These are phyloP conservation scores for Cronartium quercuum DNA, from an alignment of 1,284 basidiomycete species.

Conservation along the genomic window DNA sequence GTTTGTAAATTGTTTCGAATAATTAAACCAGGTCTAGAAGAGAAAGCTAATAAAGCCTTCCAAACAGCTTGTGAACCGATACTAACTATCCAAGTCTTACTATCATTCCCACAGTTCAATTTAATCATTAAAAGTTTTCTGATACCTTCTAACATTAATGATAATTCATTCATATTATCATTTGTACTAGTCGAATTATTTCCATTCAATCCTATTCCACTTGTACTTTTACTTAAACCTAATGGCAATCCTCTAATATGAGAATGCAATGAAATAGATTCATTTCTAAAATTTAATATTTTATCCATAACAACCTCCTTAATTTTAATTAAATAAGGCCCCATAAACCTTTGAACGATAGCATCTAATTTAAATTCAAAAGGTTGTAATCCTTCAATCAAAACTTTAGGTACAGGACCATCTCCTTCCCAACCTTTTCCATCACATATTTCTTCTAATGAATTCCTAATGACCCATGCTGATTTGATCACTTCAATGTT, in stretches of 20 bases:
- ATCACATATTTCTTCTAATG: background rate
- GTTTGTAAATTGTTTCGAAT: background rate
- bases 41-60: conserved; percentile 32
- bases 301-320: conserved; percentile 9
- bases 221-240: background rate
- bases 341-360: conserved; percentile 29
- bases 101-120: conserved; percentile 14
- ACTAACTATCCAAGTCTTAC: conserved; percentile 33
- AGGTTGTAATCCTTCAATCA: conserved; percentile 14
- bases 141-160: conserved; percentile 17
- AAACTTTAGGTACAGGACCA: conserved; percentile 9
- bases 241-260: background rate
- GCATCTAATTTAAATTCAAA: conserved; percentile 29
- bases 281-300: conserved; percentile 7
- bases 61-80: conserved; percentile 29
- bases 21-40: background rate
- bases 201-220: background rate
- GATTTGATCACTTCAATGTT: conserved; percentile 28
- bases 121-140: conserved; percentile 15
- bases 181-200: conserved; percentile 4
- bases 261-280: background rate
- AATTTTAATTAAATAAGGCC: conserved; percentile 12
- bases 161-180: conserved; percentile 18
- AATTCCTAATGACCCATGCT: conserved; percentile 12
- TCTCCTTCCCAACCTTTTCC: conserved; percentile 1